Conservation (phyloP, 2,329 filamentous ascomycete genomes). For the Tolypocladium pustulatum region DNA sequence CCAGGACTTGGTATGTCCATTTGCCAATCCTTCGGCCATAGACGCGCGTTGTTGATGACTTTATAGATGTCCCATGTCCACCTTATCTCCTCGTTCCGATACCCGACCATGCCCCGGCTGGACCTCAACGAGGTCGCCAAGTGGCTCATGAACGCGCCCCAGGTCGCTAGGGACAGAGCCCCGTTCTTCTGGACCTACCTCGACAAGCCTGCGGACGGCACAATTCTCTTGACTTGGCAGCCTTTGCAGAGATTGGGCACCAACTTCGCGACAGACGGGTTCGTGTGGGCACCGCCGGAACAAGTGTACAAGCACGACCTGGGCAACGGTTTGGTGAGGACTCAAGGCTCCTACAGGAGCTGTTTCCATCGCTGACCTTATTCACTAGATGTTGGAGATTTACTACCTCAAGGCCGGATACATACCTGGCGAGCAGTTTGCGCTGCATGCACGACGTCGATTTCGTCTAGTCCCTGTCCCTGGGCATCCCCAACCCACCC, state of each 20-base stretch:
- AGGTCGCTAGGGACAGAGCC: constrained; percentile 73
- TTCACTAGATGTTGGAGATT: constrained; percentile 69
- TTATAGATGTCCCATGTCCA: constrained; percentile 76
- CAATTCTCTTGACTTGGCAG: constrained; percentile 82
- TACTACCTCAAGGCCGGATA: constrained; percentile 76
- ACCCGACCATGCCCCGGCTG: constrained; percentile 61
- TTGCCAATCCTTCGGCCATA: background rate
- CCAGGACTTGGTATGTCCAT: constrained; percentile 27
- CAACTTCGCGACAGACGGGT: constrained; percentile 83
- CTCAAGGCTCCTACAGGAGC: background rate
- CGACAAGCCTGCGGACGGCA: constrained; percentile 70
- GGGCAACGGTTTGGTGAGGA: constrained; percentile 46
- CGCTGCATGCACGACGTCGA: constrained; percentile 69
- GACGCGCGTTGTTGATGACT: constrained; percentile 8
- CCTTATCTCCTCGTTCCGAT: constrained; percentile 74
- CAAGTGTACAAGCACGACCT: constrained; percentile 64
- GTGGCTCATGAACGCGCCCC: constrained; percentile 74
- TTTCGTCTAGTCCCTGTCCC: constrained; percentile 74
- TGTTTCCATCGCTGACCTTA: constrained; percentile 3
- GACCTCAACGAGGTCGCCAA: constrained; percentile 69
- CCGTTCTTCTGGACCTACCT: constrained; percentile 93
- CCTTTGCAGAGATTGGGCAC: constrained; percentile 59
- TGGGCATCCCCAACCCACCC: constrained; percentile 57
- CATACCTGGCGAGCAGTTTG: constrained; percentile 61
- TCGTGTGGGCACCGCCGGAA: constrained; percentile 80